Evolutionary conservation across 2,329 filamentous ascomycete species (phyloP).

Genomic region (Leptosphaerulina australis): DNA sequence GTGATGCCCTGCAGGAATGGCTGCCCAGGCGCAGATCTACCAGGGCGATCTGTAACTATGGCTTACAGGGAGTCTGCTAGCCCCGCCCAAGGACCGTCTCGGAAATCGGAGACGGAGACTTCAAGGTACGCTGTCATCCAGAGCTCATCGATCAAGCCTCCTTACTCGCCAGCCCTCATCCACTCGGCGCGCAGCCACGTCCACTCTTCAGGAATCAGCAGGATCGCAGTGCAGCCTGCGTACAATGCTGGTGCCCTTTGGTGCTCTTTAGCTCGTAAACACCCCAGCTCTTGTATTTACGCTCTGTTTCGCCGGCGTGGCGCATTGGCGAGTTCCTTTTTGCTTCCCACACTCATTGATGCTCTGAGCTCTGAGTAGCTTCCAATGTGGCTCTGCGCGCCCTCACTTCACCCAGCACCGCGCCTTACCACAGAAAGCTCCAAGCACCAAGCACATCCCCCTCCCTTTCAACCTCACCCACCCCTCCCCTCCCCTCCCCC

Average conservation of each 20-base stretch:
- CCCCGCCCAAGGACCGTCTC: constrained; percentile 40
- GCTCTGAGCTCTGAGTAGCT: constrained; percentile 28
- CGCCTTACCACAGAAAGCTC: constrained; percentile 29
- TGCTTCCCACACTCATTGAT: constrained; percentile 30
- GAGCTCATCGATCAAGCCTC: constrained; percentile 23
- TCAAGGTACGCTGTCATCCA: constrained; percentile 35
- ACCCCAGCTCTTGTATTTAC: constrained; percentile 31
- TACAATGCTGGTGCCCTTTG: constrained; percentile 29
- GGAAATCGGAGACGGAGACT: constrained; percentile 45
- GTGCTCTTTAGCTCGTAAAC: constrained; percentile 31
- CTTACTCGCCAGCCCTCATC: constrained; percentile 32
- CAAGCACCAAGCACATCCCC: constrained; percentile 30
- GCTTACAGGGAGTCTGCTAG: constrained; percentile 40
- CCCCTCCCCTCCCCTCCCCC: too few species aligned
- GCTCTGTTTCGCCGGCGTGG: constrained; percentile 42
- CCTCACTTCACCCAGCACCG: constrained; percentile 29
- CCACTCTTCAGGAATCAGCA: constrained; percentile 36
- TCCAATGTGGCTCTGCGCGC: constrained; percentile 41
- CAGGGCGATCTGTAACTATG: constrained; percentile 48
- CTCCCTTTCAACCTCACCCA: too few species aligned
- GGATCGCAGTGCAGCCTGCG: constrained; percentile 33
- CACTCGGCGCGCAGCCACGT: constrained; percentile 45
- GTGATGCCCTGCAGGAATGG: constrained; percentile 42
- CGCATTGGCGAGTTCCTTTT: constrained; percentile 41
- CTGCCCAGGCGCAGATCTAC: constrained; percentile 46